A percentile compares a stretch with the other conserved stretches of the same genome.
Conservation (phyloP, 2,329 filamentous ascomycete species). For the Cladosporium halotolerans region DNA sequence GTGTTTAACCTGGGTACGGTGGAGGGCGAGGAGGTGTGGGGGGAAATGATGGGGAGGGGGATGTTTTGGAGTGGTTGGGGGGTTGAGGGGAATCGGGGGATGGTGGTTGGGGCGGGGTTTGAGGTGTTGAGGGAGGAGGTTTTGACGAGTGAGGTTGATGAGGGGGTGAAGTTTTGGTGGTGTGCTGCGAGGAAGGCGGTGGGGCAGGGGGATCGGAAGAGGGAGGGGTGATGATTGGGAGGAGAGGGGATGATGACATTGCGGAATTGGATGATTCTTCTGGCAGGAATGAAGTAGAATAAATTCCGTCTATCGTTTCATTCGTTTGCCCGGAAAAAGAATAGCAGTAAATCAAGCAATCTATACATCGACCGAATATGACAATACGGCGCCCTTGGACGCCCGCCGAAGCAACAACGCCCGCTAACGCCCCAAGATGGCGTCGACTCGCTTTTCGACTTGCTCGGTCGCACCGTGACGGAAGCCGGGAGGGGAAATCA, state of each 20-base stretch:
- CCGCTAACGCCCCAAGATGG: not conserved
- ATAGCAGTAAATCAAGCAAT: not conserved
- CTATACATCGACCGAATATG: constrained; percentile 3
- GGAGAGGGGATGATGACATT: not conserved
- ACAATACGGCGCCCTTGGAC: not conserved
- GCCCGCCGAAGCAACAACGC: not conserved
- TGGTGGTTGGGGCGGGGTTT: constrained; percentile 34
- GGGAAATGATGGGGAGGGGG: constrained; percentile 22
- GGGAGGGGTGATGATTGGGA: not conserved
- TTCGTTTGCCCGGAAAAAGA: not conserved
- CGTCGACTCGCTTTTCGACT: constrained; percentile 4
- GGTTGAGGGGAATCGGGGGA: constrained; percentile 30
- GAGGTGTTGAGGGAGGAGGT: constrained; percentile 18
- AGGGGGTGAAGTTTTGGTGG: constrained; percentile 23
- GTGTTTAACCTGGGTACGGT: constrained; percentile 20
- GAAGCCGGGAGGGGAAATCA: not conserved
- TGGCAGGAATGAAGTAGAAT: too few relatives aligned
- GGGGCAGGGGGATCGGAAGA: not conserved
- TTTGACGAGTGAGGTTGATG: constrained; percentile 17
- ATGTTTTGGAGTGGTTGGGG: constrained; percentile 28
- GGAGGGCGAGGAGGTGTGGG: constrained; percentile 23
- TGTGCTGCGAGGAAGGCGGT: constrained; percentile 17
- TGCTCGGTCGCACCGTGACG: not conserved
- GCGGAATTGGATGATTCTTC: not conserved
- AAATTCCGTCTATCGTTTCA: not conserved